Conservation (phyloP, 83 land plant genomes). For the Diphasiastrum complanatum region DNA sequence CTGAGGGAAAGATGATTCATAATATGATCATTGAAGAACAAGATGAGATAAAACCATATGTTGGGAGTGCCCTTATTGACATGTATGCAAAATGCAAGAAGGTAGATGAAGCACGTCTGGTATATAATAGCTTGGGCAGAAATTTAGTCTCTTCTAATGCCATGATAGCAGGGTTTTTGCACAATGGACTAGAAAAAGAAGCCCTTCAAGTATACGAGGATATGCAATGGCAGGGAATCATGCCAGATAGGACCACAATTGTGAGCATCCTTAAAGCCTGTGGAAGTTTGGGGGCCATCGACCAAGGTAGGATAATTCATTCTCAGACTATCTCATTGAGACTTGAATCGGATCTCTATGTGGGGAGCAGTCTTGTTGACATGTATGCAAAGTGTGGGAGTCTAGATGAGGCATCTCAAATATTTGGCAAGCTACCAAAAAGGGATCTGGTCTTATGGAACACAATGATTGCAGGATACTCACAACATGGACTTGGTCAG, state of each 20-base stretch:
- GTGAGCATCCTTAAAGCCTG: conserved; percentile 43
- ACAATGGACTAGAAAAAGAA: not conserved
- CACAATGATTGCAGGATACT: conserved; percentile 43
- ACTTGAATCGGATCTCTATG: not conserved
- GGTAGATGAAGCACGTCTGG: not conserved
- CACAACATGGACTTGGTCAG: conserved; percentile 19
- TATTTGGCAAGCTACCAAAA: conserved; percentile 16
- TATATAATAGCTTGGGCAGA: not conserved
- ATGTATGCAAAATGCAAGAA: conserved; percentile 15
- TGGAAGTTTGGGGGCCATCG: conserved; percentile 29
- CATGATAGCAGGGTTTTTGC: conserved; percentile 4
- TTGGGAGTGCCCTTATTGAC: not conserved
- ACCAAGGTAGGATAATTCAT: conserved; percentile 30
- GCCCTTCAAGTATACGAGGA: not conserved
- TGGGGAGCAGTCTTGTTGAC: not conserved
- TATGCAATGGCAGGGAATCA: conserved; percentile 35
- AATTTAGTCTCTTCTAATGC: conserved; percentile 3
- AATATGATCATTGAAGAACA: not conserved
- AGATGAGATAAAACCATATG: not conserved
- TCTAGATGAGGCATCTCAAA: conserved; percentile 11
- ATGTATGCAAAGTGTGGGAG: conserved; percentile 7
- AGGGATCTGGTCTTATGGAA: conserved; percentile 26
- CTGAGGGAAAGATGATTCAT: conserved; percentile 1
- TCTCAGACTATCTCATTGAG: no score
- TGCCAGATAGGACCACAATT: conserved; percentile 36